Base-by-base conservation (phyloP, 2,329 filamentous ascomycete species). In the Cladorrhinum sp. region DNA sequence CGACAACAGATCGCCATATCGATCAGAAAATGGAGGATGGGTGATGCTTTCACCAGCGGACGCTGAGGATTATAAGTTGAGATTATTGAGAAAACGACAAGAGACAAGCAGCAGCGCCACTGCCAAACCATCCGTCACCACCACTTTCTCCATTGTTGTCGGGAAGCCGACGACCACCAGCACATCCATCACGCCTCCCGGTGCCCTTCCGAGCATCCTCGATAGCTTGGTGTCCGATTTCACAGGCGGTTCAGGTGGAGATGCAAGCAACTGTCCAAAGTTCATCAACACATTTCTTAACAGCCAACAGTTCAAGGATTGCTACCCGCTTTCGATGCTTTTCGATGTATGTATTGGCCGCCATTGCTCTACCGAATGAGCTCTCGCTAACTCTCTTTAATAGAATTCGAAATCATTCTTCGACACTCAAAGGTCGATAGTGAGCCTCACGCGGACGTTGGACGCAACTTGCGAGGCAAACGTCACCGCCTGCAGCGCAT, bases 331-430 rank as follows among this genome's bases (percentile, higher is more conserved):
- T 60, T 96, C 93, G 1, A 80, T 96, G 68, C 83, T 98, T 65
- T 79, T 98, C 9, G 86, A 90, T 79, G 90, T 91, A 77, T 71
- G 83, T 71, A 9, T 30, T 10, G 23, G 10, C 28, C 28, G 18
- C 18, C 24, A 24, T 30, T 30, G 16, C 28, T n/a, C 4, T 48
- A 18, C 24, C 33, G 24, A 28, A 52, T 21, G 26, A 55, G 18
- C 7, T 18, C 16, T 46, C 12, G 33, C 57, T 61, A 42, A 62
- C 50, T 42, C 14, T 18, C 3, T 6, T 2, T 10, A 7, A 53
- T 73, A 96, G 86, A 92, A 90, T 64, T 97, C 94, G 9, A 84
- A 82, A 56, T 86, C 86, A 46, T 96, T 97, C 77, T 98, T 98
- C 78, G 79, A 91, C 59, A 87, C 88, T 18, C 82, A 88, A 64